These are phyloP conservation scores for Mrakia gelida DNA, from an alignment of 768 basidiomycete species.

Conservation along the genomic window DNA sequence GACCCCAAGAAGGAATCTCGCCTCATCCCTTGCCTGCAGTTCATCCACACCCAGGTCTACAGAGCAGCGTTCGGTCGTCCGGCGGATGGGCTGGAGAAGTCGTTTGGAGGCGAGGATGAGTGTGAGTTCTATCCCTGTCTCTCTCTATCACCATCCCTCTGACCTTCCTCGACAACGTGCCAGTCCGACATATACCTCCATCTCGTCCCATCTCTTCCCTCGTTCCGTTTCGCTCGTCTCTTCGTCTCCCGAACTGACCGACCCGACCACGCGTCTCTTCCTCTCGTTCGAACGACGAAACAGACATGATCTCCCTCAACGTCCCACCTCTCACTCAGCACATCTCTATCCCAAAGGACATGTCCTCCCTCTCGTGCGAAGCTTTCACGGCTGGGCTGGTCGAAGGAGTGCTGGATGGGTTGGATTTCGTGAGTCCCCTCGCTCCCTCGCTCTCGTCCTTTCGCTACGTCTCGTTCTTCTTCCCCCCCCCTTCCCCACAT, in stretches of 20 bases:
- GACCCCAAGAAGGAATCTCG: slow-evolving; percentile 89
- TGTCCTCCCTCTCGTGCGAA: slow-evolving; percentile 92
- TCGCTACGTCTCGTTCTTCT: neutral
- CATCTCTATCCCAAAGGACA: slow-evolving; percentile 89
- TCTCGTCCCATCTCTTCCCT: neutral
- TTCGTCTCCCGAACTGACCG: neutral
- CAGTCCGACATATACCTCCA: no score
- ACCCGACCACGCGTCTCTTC: neutral
- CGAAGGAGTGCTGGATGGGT: slow-evolving; percentile 89
- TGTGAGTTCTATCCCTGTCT: slow-evolving; percentile 51
- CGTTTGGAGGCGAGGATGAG: slow-evolving; percentile 93
- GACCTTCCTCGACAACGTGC: no score
- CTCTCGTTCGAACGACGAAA: neutral
- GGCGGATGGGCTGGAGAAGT: slow-evolving; percentile 92
- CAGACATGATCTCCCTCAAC: slow-evolving; percentile 98
- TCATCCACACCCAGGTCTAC: slow-evolving; percentile 93
- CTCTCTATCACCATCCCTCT: neutral
- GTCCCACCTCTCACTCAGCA: slow-evolving; percentile 85
- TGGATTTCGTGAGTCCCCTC: slow-evolving; percentile 76
- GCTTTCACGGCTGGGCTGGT: slow-evolving; percentile 96
- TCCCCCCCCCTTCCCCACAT: slow-evolving; percentile 10
- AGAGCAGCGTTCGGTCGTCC: slow-evolving; percentile 86
- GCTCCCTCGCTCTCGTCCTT: neutral
- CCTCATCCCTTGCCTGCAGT: slow-evolving; percentile 85
- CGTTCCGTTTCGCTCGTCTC: neutral